These are phyloP conservation scores for Apiosordaria backusii DNA, from an alignment of 495 filamentous ascomycete species.

Conservation along the genomic window DNA sequence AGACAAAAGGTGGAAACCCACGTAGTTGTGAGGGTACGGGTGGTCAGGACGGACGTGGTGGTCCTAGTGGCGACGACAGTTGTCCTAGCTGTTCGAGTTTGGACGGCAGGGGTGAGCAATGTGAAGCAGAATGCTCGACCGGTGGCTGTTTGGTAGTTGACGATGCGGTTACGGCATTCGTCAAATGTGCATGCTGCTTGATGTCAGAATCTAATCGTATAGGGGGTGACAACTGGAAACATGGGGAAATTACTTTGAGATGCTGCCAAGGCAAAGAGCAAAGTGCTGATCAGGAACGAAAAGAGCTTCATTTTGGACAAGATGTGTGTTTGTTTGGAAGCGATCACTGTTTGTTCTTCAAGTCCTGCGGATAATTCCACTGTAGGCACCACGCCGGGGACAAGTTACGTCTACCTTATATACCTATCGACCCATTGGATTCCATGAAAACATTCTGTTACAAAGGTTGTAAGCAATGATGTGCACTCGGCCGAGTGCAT, in stretches of 20 bases:
- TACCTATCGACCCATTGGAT: too few relatives aligned
- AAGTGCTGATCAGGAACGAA: not conserved
- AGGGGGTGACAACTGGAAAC: not conserved
- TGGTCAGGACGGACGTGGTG: not conserved
- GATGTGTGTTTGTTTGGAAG: not conserved
- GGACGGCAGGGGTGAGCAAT: not conserved
- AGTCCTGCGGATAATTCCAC: not conserved
- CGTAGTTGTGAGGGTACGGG: not conserved
- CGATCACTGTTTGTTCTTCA: not conserved
- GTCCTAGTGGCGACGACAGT: not conserved
- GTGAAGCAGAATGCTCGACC: constrained; percentile 7
- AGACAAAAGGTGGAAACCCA: not conserved
- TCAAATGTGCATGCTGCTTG: not conserved
- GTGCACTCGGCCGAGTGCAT: not conserved
- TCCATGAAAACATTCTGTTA: too few relatives aligned
- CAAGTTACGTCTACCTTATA: not conserved
- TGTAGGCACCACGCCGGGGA: not conserved
- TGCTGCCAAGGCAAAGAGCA: not conserved
- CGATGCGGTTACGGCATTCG: not conserved
- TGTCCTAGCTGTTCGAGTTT: not conserved
- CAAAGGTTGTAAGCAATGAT: not conserved
- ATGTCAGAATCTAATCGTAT: not conserved
- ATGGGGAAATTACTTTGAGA: not conserved
- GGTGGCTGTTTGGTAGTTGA: not conserved
- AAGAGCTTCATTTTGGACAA: not conserved